Evolutionary conservation across 208 protist species (phyloP), one percentile per base, ranked within the genome.

Genomic region (Trypanosoma platydactyli): DNA sequence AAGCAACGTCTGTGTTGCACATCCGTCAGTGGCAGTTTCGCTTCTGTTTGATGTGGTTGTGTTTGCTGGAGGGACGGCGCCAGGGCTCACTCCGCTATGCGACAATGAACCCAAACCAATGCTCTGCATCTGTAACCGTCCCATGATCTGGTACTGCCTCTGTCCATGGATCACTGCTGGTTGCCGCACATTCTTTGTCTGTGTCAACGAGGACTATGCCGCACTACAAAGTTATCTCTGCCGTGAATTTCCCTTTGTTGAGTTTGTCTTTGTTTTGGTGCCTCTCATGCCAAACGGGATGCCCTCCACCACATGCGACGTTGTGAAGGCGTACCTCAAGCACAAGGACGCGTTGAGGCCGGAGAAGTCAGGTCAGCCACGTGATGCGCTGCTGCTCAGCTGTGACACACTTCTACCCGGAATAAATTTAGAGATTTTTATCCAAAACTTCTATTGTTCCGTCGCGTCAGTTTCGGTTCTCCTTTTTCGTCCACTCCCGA

Each of bases 131-230:
- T 89, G 84, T 70, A 95, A 95, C 54, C 79, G 81, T 0, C 89
- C 89, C 0, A 73, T 95, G n/a, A 90, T 95, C 51, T 93, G 86
- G 87, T 93, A 88, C 69, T 80, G 71, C 48, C 61, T 95, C 16
- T 57, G 52, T n/a, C 86, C 89, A 33, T 91, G 84, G 84, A 83
- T 93, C 16, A 67, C 72, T 22, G 81, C 77, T 3, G 89, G 89
- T 53, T 88, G 86, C 66, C 64, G 72, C 46, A 80, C 56, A 48
- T 93, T 95, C 51, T 95, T 92, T 58, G 15, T 95, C 44, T 91
- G 84, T 61, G 86, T 92, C 29, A 80, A 91, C 64, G 71, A 73
- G 42, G 75, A 90, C 74, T 80, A 84, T 50, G 78, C 68, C 0
- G 67, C 77, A 0, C 60, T 93, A 58, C 68, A 84, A 48, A 77